Evolutionary conservation across 2,329 filamentous ascomycete genomes (phyloP), one percentile per base, ranked within the genome.

Genomic region (Ascosphaera aggregata): DNA sequence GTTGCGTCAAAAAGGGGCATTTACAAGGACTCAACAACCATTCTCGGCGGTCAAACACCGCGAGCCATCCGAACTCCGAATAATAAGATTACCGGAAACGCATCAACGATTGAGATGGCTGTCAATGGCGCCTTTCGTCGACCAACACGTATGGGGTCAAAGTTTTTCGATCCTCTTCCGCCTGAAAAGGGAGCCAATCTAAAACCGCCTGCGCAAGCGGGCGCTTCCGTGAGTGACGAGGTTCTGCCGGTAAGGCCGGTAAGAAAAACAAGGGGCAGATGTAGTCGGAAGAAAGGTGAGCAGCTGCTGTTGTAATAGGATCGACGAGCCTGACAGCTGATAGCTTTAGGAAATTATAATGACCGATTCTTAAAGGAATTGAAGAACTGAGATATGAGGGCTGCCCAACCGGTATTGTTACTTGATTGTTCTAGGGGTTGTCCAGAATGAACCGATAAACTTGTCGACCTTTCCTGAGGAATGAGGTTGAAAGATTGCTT

Each of bases 211-310:
- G n/a, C n/a, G 34, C 34, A 16, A 9, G 5, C 34, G 34, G 5
- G 16, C 7, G 34, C 16, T 16, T 7, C 18, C n/a, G 5, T 18
- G n/a, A 15, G 7, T 7, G 34, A 35, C 18, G n/a, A 35, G 5
- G 34, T 16, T 7, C 5, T 18, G n/a, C n/a, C 18, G 9, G 16
- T 15, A 35, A 35, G 34, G 34, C 7, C 34, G n/a, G 7, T 35
- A 15, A 16, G 34, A 15, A 35, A 35, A 15, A 35, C 34, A 7
- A 16, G 34, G 16, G 18, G 34, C 7, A 35, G 34, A 15, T 35
- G 16, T 18, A 35, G 34, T 15, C 34, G 34, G n/a, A 35, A 35
- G 34, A 35, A 15, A 35, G 34, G 34, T 35, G 34, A 18, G 34
- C 16, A 16, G 27, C 9, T n/a, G n/a, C n/a, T n/a, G n/a, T n/a